Evolutionary conservation across 306 rosid species (phyloP).

Genomic region (Fragaria nilgerrensis): DNA sequence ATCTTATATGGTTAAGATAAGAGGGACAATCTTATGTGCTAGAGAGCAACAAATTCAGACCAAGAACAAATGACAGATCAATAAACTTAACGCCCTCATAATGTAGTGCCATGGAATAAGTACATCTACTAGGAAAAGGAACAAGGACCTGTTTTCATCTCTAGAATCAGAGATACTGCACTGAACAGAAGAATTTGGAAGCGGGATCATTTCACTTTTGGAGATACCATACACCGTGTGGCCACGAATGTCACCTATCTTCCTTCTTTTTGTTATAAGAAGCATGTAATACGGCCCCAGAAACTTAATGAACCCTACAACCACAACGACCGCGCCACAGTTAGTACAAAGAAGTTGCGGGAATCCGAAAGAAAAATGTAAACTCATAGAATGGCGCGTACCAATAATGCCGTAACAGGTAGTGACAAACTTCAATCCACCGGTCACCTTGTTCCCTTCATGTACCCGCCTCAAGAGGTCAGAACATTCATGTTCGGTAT

Average conservation of each 20-base stretch:
- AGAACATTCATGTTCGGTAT: conserved; percentile 74
- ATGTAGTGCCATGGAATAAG: conserved; percentile 26
- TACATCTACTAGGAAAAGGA: conserved; percentile 52
- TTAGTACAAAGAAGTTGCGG: conserved; percentile 14
- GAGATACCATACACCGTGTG: conserved; percentile 73
- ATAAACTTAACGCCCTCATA: conserved; percentile 11
- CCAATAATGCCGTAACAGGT: conserved; percentile 93
- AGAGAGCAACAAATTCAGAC: background rate
- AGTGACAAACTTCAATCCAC: conserved; percentile 85
- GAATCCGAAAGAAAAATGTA: background rate
- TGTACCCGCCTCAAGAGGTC: conserved; percentile 78
- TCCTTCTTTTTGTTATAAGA: conserved; percentile 77
- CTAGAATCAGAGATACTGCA: conserved; percentile 59
- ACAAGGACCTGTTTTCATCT: conserved; percentile 89
- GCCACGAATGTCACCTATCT: conserved; percentile 82
- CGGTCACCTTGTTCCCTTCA: conserved; percentile 88
- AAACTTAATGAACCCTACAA: conserved; percentile 84
- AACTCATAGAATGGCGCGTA: conserved; percentile 34
- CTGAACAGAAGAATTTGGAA: conserved; percentile 62
- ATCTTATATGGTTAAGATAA: background rate
- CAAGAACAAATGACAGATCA: background rate
- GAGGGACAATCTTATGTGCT: background rate
- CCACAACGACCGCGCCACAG: background rate
- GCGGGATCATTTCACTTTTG: conserved; percentile 74
- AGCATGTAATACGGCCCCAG: conserved; percentile 96